phyloP scores from a whole-genome alignment of 164 flowering plant genomes.

The Vitis amurensis region DNA sequence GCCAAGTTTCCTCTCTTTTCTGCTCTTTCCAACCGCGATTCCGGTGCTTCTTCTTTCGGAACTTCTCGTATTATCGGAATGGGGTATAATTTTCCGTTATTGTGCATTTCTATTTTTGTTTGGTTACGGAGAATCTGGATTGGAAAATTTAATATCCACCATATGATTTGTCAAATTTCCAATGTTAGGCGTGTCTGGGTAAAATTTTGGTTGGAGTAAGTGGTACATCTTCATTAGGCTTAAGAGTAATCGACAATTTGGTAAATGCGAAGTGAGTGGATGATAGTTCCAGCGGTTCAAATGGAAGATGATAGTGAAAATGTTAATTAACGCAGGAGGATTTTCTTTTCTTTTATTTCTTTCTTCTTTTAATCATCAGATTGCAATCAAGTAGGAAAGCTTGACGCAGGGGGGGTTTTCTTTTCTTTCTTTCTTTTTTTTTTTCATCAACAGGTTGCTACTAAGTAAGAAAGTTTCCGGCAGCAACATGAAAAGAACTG shows the following conservation, averaged over 20 bases:
- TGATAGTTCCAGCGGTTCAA: too few species aligned
- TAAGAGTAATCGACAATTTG: too few species aligned
- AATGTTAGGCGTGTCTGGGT: too few species aligned
- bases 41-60: not conserved
- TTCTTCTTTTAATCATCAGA: conserved; percentile 17
- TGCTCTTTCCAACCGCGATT: not conserved
- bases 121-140: not conserved
- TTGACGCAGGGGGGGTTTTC: conserved; percentile 4
- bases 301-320: too few species aligned
- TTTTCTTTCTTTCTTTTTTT: not conserved
- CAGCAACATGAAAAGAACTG: not conserved
- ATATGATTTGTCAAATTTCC: too few species aligned
- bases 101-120: not conserved
- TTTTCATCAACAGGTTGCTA: too few species aligned
- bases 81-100: conserved; percentile 12
- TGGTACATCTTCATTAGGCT: too few species aligned
- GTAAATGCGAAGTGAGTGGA: too few species aligned
- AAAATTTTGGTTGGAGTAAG: too few species aligned
- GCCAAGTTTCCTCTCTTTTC: conserved; percentile 1
- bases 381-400: conserved; percentile 30
- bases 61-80: conserved; percentile 2
- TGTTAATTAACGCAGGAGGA: too few species aligned
- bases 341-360: too few species aligned
- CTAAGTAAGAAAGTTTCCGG: too few species aligned
- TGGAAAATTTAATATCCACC: not conserved